Evolutionary conservation across 1,284 basidiomycete species (phyloP).

Genomic region (Austropuccinia psidii): DNA sequence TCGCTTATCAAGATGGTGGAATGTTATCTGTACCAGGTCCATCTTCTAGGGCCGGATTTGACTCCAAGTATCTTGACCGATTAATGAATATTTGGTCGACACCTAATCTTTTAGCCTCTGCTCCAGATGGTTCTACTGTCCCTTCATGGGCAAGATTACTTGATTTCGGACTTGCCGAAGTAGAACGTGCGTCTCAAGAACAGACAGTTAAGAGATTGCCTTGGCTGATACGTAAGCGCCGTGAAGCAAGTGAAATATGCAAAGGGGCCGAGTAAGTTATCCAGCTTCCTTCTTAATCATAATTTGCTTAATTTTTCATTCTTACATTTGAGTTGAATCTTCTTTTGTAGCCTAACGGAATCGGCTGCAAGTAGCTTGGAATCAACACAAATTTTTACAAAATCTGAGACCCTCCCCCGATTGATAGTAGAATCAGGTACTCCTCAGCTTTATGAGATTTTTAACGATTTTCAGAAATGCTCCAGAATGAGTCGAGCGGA

Average conservation of each 20-base stretch:
- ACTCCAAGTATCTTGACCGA: constrained; percentile 60
- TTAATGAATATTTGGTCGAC: constrained; percentile 87
- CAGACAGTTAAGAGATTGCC: constrained; percentile 28
- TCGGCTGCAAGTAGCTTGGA: constrained; percentile 17
- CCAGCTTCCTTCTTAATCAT: neutral
- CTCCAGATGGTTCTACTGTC: constrained; percentile 52
- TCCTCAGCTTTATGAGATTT: constrained; percentile 59
- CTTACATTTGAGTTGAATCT: neutral
- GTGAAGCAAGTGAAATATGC: constrained; percentile 9
- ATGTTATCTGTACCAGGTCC: constrained; percentile 63
- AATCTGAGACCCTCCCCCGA: constrained; percentile 43
- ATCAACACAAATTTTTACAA: constrained; percentile 16
- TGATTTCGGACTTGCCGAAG: constrained; percentile 28
- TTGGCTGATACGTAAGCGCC: neutral
- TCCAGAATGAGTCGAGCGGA: constrained; percentile 73
- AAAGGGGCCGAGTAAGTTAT: constrained; percentile 11
- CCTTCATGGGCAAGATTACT: constrained; percentile 35
- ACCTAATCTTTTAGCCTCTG: constrained; percentile 54
- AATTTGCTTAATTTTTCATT: neutral
- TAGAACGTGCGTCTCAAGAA: constrained; percentile 12
- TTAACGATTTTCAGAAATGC: constrained; percentile 58
- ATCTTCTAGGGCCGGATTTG: constrained; percentile 55
- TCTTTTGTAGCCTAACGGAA: constrained; percentile 11
- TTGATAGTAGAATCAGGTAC: constrained; percentile 48
- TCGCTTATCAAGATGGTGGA: constrained; percentile 73